Percentiles rank a stretch among this genome's conserved stretches.
These are phyloP conservation scores for Boletus insuetus DNA, from an alignment of 768 basidiomycete species.

Conservation along the genomic window DNA sequence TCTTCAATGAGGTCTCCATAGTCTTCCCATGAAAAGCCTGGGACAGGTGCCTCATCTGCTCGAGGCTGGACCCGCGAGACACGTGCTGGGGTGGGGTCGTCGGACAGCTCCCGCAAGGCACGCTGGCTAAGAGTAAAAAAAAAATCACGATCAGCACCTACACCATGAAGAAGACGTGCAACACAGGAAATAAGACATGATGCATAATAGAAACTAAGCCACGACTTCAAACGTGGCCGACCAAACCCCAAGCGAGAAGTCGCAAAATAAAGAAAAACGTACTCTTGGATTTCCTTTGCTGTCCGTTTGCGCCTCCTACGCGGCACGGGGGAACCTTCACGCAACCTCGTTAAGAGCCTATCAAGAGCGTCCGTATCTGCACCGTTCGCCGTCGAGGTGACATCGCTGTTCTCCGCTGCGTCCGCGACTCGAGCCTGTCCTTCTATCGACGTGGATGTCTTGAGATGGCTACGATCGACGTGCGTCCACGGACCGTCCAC, in stretches of 20 bases:
- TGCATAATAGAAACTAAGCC: no score
- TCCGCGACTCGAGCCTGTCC: slow-evolving; percentile 12
- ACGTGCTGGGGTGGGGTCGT: slow-evolving; percentile 53
- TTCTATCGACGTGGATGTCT: slow-evolving; percentile 9
- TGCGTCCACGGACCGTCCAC: slow-evolving; percentile 72
- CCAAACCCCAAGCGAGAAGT: background rate
- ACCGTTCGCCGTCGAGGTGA: slow-evolving; percentile 41
- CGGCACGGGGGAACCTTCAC: slow-evolving; percentile 2
- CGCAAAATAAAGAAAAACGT: slow-evolving; percentile 24
- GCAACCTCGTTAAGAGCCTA: slow-evolving; percentile 30
- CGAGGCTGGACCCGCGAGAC: slow-evolving; percentile 66
- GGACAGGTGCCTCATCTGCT: slow-evolving; percentile 55
- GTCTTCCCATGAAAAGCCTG: slow-evolving; percentile 73
- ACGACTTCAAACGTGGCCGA: background rate
- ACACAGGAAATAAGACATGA: background rate
- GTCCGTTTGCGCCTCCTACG: no score
- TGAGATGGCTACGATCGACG: slow-evolving; percentile 45
- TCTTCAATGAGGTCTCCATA: slow-evolving; percentile 62
- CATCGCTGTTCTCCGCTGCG: slow-evolving; percentile 46
- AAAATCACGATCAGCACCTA: slow-evolving; percentile 3
- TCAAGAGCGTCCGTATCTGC: slow-evolving; percentile 16
- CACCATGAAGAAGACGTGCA: background rate
- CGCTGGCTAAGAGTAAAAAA: slow-evolving; percentile 43
- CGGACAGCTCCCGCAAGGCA: slow-evolving; percentile 46
- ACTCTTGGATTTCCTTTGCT: slow-evolving; percentile 40